Conservation (phyloP, 441 rosid genomes). For the Raphanus hybrid region DNA sequence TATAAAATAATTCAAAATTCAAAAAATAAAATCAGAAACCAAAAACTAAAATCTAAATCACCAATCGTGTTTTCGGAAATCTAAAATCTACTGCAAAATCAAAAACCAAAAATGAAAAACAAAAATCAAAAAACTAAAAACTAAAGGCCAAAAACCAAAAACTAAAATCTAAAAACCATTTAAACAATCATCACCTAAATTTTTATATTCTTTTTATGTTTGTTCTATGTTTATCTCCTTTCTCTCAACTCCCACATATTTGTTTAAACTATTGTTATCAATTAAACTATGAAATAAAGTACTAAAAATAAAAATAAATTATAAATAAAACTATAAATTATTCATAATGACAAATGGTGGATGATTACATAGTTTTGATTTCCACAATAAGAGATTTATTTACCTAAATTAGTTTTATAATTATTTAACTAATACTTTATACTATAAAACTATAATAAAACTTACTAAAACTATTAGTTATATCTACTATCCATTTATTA, state of each 20-base stretch:
- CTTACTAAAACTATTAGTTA: no score
- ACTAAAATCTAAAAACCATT: background rate
- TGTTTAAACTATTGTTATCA: no score
- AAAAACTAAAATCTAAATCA: background rate
- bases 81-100: background rate
- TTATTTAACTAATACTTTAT: no score
- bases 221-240: no score
- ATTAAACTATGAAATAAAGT: background rate
- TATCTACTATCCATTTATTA: no score
- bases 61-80: background rate
- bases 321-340: no score
- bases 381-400: no score
- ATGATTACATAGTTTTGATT: background rate
- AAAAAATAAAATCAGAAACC: no score
- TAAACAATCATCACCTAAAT: background rate
- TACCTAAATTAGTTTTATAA: no score
- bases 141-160: background rate
- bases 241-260: no score
- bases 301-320: no score
- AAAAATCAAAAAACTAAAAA: background rate
- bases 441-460: background rate
- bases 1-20: background rate
- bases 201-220: no score
- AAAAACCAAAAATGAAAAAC: background rate
- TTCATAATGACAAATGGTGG: background rate